These are phyloP conservation scores for Euptelea pleiosperma DNA, from an alignment of 164 flowering plant species.

Conservation along the genomic window DNA sequence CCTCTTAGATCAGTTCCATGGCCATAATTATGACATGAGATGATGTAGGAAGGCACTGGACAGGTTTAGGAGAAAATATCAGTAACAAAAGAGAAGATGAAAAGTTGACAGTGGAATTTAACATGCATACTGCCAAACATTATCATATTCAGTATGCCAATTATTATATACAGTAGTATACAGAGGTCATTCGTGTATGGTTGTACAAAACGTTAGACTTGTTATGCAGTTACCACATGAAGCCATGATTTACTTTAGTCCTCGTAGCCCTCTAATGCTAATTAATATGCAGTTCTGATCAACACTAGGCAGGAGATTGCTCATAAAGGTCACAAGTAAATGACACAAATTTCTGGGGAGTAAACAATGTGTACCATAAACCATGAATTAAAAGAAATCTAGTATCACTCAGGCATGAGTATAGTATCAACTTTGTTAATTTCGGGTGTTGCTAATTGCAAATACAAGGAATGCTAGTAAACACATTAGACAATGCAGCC, in stretches of 20 bases:
- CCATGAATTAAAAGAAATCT: too few species aligned
- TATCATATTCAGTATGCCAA: too few species aligned
- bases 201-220: too few species aligned
- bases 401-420: not conserved
- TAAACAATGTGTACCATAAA: not conserved
- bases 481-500: too few species aligned
- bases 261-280: not conserved
- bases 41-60: slow-evolving; percentile 83
- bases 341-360: too few species aligned
- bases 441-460: not conserved
- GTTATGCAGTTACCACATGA: too few species aligned
- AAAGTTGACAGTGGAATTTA: not conserved
- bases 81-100: not conserved
- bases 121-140: too few species aligned
- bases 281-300: not conserved
- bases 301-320: not conserved
- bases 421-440: not conserved
- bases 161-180: too few species aligned
- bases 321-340: not conserved
- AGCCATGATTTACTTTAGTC: not conserved
- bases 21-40: slow-evolving; percentile 88
- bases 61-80: slow-evolving; percentile 10
- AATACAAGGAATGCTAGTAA: too few species aligned
- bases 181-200: too few species aligned
- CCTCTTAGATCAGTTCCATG: slow-evolving; percentile 95